Evolutionary conservation across 345 rosid species (phyloP).

Genomic region (Cardamine occulta): DNA sequence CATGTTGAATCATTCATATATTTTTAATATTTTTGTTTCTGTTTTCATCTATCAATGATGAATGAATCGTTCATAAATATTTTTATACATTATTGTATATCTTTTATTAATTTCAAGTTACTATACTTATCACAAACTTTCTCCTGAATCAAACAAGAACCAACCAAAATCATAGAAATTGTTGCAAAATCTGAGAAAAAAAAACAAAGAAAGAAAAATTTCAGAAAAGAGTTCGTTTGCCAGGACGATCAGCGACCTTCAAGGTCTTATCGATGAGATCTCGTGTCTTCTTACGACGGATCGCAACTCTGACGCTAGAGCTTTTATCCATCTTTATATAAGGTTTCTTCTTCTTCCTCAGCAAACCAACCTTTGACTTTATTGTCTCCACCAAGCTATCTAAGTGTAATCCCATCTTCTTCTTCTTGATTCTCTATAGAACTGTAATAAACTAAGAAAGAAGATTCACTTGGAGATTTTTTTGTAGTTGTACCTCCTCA

Average conservation of each 20-base stretch:
- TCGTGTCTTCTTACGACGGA: slow-evolving; percentile 84
- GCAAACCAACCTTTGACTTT: slow-evolving; percentile 77
- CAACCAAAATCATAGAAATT: not conserved
- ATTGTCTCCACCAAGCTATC: slow-evolving; percentile 81
- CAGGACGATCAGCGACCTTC: slow-evolving; percentile 79
- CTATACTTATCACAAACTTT: slow-evolving; percentile 27
- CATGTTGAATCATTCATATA: not conserved
- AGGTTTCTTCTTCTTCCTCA: slow-evolving; percentile 65
- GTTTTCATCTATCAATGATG: no score
- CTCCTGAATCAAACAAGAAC: slow-evolving; percentile 13
- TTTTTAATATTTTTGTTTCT: no score
- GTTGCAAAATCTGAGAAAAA: not conserved
- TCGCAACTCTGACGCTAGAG: slow-evolving; percentile 91
- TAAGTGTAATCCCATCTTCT: slow-evolving; percentile 67
- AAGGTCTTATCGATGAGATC: slow-evolving; percentile 82
- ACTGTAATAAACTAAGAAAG: not conserved
- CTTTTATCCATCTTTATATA: slow-evolving; percentile 92
- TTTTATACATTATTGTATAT: not conserved
- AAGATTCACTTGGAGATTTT: not conserved
- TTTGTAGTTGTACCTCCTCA: slow-evolving; percentile 13
- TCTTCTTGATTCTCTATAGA: not conserved
- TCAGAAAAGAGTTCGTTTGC: slow-evolving; percentile 57
- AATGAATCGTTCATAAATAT: not conserved
- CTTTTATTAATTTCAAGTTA: not conserved
- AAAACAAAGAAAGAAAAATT: not conserved